phyloP scores from a whole-genome alignment of 352 stramenopile species.

The Phytophthora syringae region DNA sequence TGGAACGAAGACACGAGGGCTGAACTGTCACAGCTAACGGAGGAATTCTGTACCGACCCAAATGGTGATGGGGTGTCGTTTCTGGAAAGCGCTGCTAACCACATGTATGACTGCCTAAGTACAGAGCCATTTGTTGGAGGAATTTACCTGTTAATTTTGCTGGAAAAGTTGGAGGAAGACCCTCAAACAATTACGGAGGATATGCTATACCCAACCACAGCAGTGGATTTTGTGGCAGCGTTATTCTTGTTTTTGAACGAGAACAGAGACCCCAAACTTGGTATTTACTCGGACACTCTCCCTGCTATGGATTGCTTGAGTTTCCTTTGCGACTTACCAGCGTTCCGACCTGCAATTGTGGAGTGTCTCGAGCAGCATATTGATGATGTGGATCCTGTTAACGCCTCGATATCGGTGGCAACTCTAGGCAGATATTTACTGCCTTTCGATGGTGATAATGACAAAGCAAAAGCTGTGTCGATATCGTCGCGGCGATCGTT shows the following conservation, averaged over 20 bases:
- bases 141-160: conserved; percentile 73
- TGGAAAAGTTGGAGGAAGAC: conserved; percentile 69
- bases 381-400: conserved; percentile 65
- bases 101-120: conserved; percentile 87
- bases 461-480: conserved; percentile 60
- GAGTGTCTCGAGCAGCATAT: conserved; percentile 72
- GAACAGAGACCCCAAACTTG: conserved; percentile 73
- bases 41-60: conserved; percentile 72
- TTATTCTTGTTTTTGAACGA: conserved; percentile 84
- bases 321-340: conserved; percentile 65
- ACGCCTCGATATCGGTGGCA: conserved; percentile 75
- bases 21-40: conserved; percentile 77
- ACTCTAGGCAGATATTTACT: conserved; percentile 80
- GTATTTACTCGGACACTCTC: conserved; percentile 82
- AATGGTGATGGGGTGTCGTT: conserved; percentile 65
- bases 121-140: conserved; percentile 70
- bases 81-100: conserved; percentile 69
- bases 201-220: conserved; percentile 59
- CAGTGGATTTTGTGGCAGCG: conserved; percentile 63
- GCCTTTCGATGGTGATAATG: conserved; percentile 67
- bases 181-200: conserved; percentile 53
- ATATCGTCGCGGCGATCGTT: conserved; percentile 81
- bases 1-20: conserved; percentile 70
- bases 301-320: conserved; percentile 77
- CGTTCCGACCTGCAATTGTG: conserved; percentile 62